phyloP scores from a whole-genome alignment of 2,329 filamentous ascomycete species.

The Aspergillus aculeatus region DNA sequence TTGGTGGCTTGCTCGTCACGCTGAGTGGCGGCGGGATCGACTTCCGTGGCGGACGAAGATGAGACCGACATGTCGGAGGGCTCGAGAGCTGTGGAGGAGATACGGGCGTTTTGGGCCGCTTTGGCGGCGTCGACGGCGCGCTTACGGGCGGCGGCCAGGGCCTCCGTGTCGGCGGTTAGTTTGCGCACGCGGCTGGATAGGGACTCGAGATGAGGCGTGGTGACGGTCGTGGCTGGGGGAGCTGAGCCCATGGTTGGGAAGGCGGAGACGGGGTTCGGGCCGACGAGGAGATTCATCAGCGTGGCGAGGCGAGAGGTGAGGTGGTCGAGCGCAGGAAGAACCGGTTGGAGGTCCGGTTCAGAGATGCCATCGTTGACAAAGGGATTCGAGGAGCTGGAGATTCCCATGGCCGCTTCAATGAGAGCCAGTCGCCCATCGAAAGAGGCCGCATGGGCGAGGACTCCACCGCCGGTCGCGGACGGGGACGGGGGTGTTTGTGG shows the following conservation, averaged over 20 bases:
- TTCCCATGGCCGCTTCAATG: constrained; percentile 77
- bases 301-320: constrained; percentile 79
- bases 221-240: constrained; percentile 28
- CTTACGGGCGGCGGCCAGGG: constrained; percentile 43
- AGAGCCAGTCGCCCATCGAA: constrained; percentile 79
- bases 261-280: constrained; percentile 32
- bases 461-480: constrained; percentile 39
- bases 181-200: constrained; percentile 45
- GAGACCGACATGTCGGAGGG: constrained; percentile 27
- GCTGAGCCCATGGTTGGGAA: constrained; percentile 21
- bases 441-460: constrained; percentile 76
- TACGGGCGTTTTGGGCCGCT: constrained; percentile 41
- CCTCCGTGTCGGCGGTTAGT: constrained; percentile 46
- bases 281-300: constrained; percentile 55
- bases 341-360: constrained; percentile 57
- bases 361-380: constrained; percentile 47
- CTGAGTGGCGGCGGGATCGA: constrained; percentile 48
- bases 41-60: constrained; percentile 50
- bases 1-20: constrained; percentile 72
- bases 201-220: constrained; percentile 45
- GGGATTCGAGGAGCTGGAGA: constrained; percentile 67
- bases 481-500: constrained; percentile 13
- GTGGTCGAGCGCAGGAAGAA: constrained; percentile 77
- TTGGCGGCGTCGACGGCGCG: constrained; percentile 44
- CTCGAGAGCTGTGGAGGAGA: constrained; percentile 34